Percentiles rank a stretch among this genome's conserved stretches.
Evolutionary conservation across 2,329 filamentous ascomycete species (phyloP).

Genomic region (Macroventuria anomochaeta): DNA sequence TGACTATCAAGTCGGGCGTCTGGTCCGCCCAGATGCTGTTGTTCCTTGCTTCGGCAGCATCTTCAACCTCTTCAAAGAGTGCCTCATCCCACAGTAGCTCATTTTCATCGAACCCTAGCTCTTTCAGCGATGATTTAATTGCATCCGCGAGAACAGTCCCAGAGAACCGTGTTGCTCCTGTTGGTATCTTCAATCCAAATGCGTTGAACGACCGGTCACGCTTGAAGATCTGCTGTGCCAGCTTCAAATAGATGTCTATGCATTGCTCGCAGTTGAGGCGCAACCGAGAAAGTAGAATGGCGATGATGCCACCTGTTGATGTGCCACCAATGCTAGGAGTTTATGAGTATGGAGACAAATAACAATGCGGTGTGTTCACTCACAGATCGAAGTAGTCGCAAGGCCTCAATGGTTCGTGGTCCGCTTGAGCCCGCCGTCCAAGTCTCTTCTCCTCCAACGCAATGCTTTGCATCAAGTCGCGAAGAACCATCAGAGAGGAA

Average conservation of each 20-base stretch:
- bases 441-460: conserved; percentile 48
- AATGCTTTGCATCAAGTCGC: conserved; percentile 50
- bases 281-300: conserved; percentile 48
- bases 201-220: conserved; percentile 45
- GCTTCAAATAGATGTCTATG: conserved; percentile 45
- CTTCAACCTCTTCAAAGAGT: conserved; percentile 47
- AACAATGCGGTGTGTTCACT: background rate
- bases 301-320: conserved; percentile 51
- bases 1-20: too few species aligned
- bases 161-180: conserved; percentile 46
- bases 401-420: conserved; percentile 42
- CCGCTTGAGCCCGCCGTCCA: conserved; percentile 32
- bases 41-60: conserved; percentile 27
- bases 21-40: conserved; percentile 49
- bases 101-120: conserved; percentile 43
- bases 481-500: conserved; percentile 48
- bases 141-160: conserved; percentile 46
- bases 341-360: background rate
- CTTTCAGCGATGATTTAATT: conserved; percentile 44
- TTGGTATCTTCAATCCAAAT: conserved; percentile 47
- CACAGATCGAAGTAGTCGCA: conserved; percentile 51
- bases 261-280: conserved; percentile 48
- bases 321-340: conserved; percentile 44
- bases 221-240: conserved; percentile 49
- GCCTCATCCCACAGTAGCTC: conserved; percentile 51